Evolutionary conservation across 2,329 filamentous ascomycete genomes (phyloP).

Genomic region (Orbilia blumenaviensis): DNA sequence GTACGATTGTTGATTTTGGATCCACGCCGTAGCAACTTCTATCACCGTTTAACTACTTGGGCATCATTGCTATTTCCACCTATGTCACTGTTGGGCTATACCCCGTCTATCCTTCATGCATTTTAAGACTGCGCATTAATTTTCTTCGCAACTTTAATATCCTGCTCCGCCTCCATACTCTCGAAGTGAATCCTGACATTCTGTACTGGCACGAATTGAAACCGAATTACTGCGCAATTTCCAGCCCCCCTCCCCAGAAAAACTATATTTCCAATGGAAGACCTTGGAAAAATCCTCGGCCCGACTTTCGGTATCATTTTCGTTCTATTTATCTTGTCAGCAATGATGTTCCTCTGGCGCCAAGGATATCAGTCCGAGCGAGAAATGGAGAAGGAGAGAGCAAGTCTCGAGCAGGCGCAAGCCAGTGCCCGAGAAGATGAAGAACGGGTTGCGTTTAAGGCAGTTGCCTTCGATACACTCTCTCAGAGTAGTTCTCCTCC

Average conservation of each 20-base stretch:
- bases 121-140: background rate
- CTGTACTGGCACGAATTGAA: background rate
- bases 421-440: background rate
- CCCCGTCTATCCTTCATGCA: too few relatives aligned
- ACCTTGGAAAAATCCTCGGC: slow-evolving; percentile 15
- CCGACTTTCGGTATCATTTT: slow-evolving; percentile 28
- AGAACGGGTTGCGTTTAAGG: background rate
- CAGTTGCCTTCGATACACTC: slow-evolving; percentile 22
- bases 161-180: background rate
- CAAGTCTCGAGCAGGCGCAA: slow-evolving; percentile 4
- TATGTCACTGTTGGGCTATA: background rate
- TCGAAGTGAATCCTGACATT: background rate
- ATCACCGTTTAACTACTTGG: background rate
- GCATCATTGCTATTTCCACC: background rate
- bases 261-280: background rate
- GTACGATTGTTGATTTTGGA: background rate
- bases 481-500: slow-evolving; percentile 17
- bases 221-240: background rate
- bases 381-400: slow-evolving; percentile 26
- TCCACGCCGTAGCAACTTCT: background rate
- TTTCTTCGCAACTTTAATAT: background rate
- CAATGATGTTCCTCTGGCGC: slow-evolving; percentile 36
- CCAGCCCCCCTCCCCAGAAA: background rate
- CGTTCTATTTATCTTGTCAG: slow-evolving; percentile 11
- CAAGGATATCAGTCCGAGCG: slow-evolving; percentile 26